Evolutionary conservation across 2,329 filamentous ascomycete genomes (phyloP).

Genomic region (Aureobasidium sp.): DNA sequence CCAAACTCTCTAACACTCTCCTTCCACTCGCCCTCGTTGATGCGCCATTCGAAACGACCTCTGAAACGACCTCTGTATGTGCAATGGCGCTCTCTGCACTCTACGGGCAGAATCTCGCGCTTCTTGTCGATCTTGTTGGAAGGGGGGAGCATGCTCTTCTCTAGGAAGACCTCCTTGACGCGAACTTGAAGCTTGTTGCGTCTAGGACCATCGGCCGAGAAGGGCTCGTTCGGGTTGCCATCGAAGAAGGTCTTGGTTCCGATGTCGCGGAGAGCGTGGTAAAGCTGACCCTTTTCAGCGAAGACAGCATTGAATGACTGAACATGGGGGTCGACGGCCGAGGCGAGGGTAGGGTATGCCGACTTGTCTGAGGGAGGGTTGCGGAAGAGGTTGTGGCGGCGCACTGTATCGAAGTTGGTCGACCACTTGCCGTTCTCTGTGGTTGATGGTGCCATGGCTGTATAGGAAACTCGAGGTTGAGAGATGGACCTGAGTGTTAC

Average conservation of each 20-base stretch:
- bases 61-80: slow-evolving; percentile 84
- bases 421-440: slow-evolving; percentile 68
- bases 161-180: slow-evolving; percentile 73
- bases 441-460: slow-evolving; percentile 34
- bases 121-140: slow-evolving; percentile 79
- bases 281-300: slow-evolving; percentile 62
- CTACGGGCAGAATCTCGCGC: slow-evolving; percentile 80
- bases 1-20: slow-evolving; percentile 82
- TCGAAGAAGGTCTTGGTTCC: slow-evolving; percentile 83
- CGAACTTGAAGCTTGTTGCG: slow-evolving; percentile 68
- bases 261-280: slow-evolving; percentile 77
- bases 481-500: background rate
- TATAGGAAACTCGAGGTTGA: background rate
- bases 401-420: slow-evolving; percentile 75
- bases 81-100: slow-evolving; percentile 88
- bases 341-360: slow-evolving; percentile 79
- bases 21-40: slow-evolving; percentile 80
- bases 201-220: background rate
- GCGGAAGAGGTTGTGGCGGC: slow-evolving; percentile 80
- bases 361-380: slow-evolving; percentile 81
- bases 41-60: slow-evolving; percentile 72
- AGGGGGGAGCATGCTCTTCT: slow-evolving; percentile 71
- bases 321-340: slow-evolving; percentile 84
- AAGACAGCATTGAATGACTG: slow-evolving; percentile 94
- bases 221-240: slow-evolving; percentile 48